Evolutionary conservation across 1,284 basidiomycete species (phyloP), one percentile per base, ranked within the genome.

Genomic region (Microbotryum saponariae): DNA sequence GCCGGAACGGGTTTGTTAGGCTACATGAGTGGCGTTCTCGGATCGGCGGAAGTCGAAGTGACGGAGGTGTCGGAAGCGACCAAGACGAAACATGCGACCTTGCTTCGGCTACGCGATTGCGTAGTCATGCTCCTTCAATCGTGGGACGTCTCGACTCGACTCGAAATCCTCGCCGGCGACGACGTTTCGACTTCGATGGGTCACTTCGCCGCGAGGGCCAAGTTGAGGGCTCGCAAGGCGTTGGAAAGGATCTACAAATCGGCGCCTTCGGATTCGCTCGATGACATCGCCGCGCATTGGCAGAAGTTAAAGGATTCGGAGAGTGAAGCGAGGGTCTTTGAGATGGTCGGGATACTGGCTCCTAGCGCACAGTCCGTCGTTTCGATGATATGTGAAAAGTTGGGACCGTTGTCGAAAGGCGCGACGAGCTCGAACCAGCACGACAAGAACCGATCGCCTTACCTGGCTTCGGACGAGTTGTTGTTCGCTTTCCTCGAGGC

Each of bases 361-460:
- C 82, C 89, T 1, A 94, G 84, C 72, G 87, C 91, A 2, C 91
- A 93, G 72, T 88, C 83, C 65, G 85, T 89, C 2, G 90, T 97
- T 1, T 86, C 91, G 64, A 88, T 93, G 81, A 78, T 93, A 21
- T 93, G 89, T 73, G 92, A 97, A 73, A 85, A 62, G 47, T 59
- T 69, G 51, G 59, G 58, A 16, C 67, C 37, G 37, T 42, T 42
- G 37, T 42, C 37, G 37, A 42, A 42, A 42, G 37, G 37, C 37
- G 37, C 71, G 16, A 71, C 75, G 51, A 62, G 58, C 10, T 63
- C 67, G 6, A 63, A 42, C 58, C 57, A 23, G 21, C 50, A 16
- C 14, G 69, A 53, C 33, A 67, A 58, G 62, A 59, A 59, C 57
- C 51, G 25, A 49, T 46, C 63, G 54, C 4, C 50, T 46, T 47